Percentiles rank a stretch among this genome's conserved stretches.
Evolutionary conservation across 2,329 filamentous ascomycete species (phyloP).

Genomic region (Penicillium sp.): DNA sequence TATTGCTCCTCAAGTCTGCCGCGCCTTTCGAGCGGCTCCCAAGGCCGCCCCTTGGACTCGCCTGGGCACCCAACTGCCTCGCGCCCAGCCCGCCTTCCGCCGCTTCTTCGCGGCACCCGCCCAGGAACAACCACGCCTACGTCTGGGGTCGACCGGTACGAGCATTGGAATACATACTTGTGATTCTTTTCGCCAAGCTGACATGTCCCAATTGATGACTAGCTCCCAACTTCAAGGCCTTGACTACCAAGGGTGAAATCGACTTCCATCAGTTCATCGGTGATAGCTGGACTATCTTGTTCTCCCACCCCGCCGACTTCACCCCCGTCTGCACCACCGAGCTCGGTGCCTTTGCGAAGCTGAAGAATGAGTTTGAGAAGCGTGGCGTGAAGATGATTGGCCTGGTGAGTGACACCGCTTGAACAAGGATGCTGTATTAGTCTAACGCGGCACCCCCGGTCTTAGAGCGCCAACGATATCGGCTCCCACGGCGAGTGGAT

Average conservation of each 20-base stretch:
- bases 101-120: conserved; percentile 33
- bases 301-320: conserved; percentile 77
- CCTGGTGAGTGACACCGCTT: conserved; percentile 52
- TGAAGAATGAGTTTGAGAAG: conserved; percentile 85
- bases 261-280: conserved; percentile 73
- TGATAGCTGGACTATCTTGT: conserved; percentile 69
- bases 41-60: conserved; percentile 24
- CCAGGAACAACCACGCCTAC: conserved; percentile 40
- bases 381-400: conserved; percentile 90
- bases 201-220: neutral
- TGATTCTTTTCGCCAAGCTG: neutral
- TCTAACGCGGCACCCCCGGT: neutral
- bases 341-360: conserved; percentile 88
- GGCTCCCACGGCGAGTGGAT: conserved; percentile 25
- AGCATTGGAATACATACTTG: neutral
- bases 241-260: conserved; percentile 68
- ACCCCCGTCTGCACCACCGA: conserved; percentile 96
- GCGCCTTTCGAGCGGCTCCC: conserved; percentile 30
- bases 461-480: conserved; percentile 66
- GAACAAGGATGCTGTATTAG: neutral
- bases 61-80: conserved; percentile 26
- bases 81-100: conserved; percentile 32
- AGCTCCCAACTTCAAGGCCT: conserved; percentile 70
- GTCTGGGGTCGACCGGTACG: conserved; percentile 41
- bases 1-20: conserved; percentile 32